Conservation (phyloP, 73 alveolate genomes). For the Symbiodinium pilosum region DNA sequence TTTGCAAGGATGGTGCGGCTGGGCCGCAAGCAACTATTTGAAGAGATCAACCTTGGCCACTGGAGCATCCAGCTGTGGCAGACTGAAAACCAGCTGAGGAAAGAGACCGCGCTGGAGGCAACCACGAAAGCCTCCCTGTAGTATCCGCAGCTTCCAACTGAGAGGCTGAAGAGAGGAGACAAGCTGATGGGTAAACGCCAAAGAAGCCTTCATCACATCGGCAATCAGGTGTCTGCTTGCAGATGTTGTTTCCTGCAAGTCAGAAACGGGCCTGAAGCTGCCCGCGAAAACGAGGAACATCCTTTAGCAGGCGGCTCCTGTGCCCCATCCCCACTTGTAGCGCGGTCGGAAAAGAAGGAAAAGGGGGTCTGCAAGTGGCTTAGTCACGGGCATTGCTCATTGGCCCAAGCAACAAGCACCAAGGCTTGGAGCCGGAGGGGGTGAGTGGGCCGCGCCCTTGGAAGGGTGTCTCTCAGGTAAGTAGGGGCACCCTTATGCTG, state of each 20-base stretch:
- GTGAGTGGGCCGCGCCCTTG: neutral
- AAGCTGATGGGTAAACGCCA: no score
- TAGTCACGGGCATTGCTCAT: no score
- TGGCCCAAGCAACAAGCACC: no score
- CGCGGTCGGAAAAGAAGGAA: no score
- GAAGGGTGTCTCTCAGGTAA: no score
- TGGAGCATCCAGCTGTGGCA: neutral
- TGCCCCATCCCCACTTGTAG: no score
- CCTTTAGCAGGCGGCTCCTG: neutral
- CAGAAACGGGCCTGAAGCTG: neutral
- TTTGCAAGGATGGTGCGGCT: slow-evolving; percentile 56
- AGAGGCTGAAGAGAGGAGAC: no score
- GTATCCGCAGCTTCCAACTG: neutral
- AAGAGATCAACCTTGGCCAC: neutral
- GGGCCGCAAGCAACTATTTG: neutral
- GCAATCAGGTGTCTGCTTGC: no score
- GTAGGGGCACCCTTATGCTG: no score
- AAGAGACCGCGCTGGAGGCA: neutral
- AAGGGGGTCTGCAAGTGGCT: no score
- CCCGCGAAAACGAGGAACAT: slow-evolving; percentile 6
- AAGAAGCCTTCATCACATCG: no score
- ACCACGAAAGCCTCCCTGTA: neutral
- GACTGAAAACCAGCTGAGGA: neutral
- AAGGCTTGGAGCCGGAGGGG: slow-evolving; percentile 30
- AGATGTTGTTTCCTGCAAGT: neutral